A percentile compares a stretch with the other conserved stretches of the same genome.
Evolutionary conservation across 345 rosid genomes (phyloP).

Genomic region (Erucastrum elatum): DNA sequence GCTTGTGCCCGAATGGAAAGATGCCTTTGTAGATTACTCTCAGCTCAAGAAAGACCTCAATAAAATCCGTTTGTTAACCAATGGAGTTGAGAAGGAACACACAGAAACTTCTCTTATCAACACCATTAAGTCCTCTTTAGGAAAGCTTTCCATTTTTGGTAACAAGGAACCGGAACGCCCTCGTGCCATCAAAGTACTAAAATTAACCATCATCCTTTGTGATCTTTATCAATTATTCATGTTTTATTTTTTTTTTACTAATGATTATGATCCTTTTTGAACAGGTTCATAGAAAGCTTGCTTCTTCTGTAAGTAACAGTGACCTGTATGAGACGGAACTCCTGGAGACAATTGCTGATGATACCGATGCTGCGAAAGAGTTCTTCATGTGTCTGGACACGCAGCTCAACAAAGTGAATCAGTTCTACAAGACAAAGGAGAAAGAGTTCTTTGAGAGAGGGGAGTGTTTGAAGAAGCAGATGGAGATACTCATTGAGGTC

Average conservation of each 20-base stretch:
- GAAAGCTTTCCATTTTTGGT: conserved; percentile 47
- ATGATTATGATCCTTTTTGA: conserved; percentile 4
- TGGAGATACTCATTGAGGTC: conserved; percentile 78
- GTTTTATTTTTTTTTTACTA: background rate
- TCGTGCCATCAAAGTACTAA: conserved; percentile 69
- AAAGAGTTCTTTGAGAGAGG: conserved; percentile 88
- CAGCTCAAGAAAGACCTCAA: conserved; percentile 84
- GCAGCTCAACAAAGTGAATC: conserved; percentile 92
- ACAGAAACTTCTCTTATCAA: conserved; percentile 31
- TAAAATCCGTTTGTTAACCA: conserved; percentile 48
- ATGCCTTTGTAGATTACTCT: conserved; percentile 92
- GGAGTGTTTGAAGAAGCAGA: conserved; percentile 75
- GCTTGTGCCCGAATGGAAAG: conserved; percentile 98
- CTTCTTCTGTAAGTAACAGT: conserved; percentile 56
- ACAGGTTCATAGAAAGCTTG: conserved; percentile 81
- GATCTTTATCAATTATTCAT: background rate
- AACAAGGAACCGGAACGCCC: conserved; percentile 46
- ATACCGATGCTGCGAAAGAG: conserved; percentile 65
- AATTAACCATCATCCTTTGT: background rate
- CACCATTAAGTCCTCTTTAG: conserved; percentile 48
- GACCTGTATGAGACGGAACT: conserved; percentile 85
- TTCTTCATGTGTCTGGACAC: conserved; percentile 73
- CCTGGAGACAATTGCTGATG: conserved; percentile 71
- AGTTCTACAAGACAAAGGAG: conserved; percentile 79
- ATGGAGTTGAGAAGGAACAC: conserved; percentile 14